phyloP scores from a whole-genome alignment of 805 yeast genomes.

The Saturnispora gosingensis region DNA sequence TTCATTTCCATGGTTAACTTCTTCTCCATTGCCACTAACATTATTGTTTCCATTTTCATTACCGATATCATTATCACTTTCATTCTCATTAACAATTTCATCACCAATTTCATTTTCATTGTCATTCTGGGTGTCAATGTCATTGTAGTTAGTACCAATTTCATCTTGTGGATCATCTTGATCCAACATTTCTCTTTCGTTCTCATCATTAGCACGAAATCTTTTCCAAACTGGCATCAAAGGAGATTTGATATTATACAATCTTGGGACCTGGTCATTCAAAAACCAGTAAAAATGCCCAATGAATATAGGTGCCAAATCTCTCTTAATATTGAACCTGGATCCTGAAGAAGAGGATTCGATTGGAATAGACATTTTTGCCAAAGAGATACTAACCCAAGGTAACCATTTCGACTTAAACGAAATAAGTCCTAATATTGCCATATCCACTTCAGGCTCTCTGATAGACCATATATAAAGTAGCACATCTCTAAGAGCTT shows the following conservation, averaged over 20 bases:
- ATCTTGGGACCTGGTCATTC: conserved; percentile 34
- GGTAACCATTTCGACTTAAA: conserved; percentile 29
- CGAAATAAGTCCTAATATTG: conserved; percentile 31
- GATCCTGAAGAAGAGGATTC: background rate
- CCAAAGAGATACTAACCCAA: conserved; percentile 26
- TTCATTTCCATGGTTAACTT: background rate
- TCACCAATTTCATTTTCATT: background rate
- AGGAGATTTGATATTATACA: conserved; percentile 26
- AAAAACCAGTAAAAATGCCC: conserved; percentile 36
- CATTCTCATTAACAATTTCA: background rate
- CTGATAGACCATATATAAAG: conserved; percentile 40
- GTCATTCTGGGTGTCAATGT: background rate
- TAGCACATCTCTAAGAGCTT: conserved; percentile 30
- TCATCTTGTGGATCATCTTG: background rate
- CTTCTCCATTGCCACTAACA: background rate
- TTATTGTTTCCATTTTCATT: background rate
- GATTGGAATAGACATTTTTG: conserved; percentile 4
- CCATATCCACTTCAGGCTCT: conserved; percentile 32
- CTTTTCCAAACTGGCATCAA: conserved; percentile 31
- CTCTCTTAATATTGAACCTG: conserved; percentile 10
- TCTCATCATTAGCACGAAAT: background rate
- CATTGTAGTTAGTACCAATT: background rate
- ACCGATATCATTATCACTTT: background rate
- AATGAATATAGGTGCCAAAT: conserved; percentile 30
- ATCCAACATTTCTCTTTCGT: background rate